Evolutionary conservation across 495 filamentous ascomycete species (phyloP).

Genomic region (Terfezia boudieri): DNA sequence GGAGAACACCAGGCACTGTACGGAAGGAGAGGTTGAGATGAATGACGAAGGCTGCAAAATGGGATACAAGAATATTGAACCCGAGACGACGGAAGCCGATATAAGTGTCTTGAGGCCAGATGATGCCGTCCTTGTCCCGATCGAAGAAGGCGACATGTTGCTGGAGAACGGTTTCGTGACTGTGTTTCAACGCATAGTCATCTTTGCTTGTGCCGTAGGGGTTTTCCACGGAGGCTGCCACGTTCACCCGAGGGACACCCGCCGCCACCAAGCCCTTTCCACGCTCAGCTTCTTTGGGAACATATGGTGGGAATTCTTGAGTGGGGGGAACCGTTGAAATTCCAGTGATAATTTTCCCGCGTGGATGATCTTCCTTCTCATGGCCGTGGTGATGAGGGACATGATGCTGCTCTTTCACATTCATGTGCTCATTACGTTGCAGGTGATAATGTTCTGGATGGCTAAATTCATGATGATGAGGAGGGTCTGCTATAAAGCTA

Average conservation of each 20-base stretch:
- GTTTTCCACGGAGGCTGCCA: constrained; percentile 17
- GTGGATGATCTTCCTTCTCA: too few species aligned
- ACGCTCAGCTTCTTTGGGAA: too few species aligned
- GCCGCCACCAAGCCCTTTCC: too few species aligned
- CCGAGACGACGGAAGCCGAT: constrained; percentile 30
- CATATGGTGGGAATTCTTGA: too few species aligned
- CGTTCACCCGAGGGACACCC: constrained; percentile 21
- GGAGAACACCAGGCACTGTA: constrained; percentile 22
- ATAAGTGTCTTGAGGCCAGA: constrained; percentile 32
- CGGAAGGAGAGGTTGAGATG: constrained; percentile 31
- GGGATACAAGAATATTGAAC: constrained; percentile 24
- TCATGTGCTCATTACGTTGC: too few species aligned
- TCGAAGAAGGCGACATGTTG: constrained; percentile 35
- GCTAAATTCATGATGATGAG: too few species aligned
- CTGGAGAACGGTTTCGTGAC: constrained; percentile 18
- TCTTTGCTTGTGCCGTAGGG: constrained; percentile 19
- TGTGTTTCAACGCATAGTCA: constrained; percentile 10
- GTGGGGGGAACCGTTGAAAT: too few species aligned
- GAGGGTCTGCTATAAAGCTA: too few species aligned
- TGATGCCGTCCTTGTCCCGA: constrained; percentile 27
- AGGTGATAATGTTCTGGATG: too few species aligned
- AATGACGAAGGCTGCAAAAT: constrained; percentile 23
- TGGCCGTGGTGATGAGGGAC: too few species aligned
- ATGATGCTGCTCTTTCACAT: too few species aligned
- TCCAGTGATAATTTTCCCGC: too few species aligned